Conservation (phyloP, 192 early-diverging fungal genomes). For the Spizellomyces punctatus region DNA sequence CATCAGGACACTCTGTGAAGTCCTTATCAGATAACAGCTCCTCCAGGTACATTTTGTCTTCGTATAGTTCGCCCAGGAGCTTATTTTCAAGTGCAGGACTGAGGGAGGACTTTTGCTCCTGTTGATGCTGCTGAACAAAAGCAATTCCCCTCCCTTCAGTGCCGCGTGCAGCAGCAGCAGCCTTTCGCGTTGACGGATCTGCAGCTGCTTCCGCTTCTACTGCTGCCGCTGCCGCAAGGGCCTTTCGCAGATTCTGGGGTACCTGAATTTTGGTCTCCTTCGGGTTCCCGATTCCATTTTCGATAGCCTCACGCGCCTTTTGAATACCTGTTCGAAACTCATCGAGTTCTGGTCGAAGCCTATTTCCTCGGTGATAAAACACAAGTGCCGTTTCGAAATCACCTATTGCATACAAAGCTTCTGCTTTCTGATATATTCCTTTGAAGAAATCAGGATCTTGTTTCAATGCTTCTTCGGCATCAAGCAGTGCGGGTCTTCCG, state of each 20-base stretch:
- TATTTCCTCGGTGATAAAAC: conserved; percentile 61
- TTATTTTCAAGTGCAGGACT: conserved; percentile 49
- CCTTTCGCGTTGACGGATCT: conserved; percentile 26
- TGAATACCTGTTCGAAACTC: conserved; percentile 67
- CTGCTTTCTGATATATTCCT: conserved; percentile 63
- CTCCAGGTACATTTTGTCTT: conserved; percentile 56
- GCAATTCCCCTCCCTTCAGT: conserved; percentile 13
- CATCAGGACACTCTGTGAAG: conserved; percentile 54
- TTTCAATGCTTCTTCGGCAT: conserved; percentile 53
- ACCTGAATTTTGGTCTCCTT: conserved; percentile 30
- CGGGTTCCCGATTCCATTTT: conserved; percentile 57
- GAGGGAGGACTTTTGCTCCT: conserved; percentile 19
- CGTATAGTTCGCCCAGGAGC: conserved; percentile 56
- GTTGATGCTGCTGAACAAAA: conserved; percentile 2
- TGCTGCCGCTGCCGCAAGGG: conserved; percentile 23
- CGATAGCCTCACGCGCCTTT: conserved; percentile 62
- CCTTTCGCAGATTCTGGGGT: conserved; percentile 27
- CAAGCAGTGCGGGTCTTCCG: conserved; percentile 47
- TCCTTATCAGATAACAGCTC: conserved; percentile 46
- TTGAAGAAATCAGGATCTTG: conserved; percentile 56
- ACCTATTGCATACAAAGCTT: conserved; percentile 61
- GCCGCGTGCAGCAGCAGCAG: conserved; percentile 20
- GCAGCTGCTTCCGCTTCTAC: conserved; percentile 32
- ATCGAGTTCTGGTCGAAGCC: conserved; percentile 56
- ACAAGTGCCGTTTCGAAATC: conserved; percentile 66